Conservation (phyloP, 306 rosid species). For the Malus sylvestris region DNA sequence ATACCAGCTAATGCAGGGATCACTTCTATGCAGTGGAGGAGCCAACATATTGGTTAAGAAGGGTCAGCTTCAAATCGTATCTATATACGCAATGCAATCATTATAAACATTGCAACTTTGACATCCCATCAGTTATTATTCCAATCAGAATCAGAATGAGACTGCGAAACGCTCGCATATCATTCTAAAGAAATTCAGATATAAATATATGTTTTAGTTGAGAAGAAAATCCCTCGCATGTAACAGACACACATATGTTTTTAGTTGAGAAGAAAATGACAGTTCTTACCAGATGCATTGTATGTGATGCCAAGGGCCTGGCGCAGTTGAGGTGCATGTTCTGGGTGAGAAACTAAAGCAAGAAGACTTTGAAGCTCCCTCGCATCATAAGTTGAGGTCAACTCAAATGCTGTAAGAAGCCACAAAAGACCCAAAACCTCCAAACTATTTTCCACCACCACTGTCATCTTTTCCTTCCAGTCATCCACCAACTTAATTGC, state of each 20-base stretch:
- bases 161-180: background rate
- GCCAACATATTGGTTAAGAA: background rate
- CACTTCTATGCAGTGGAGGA: background rate
- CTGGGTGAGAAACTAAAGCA: constrained; percentile 26
- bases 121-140: too few species aligned
- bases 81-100: background rate
- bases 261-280: background rate
- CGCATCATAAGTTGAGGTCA: constrained; percentile 25
- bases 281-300: constrained; percentile 25
- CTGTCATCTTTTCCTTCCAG: constrained; percentile 34
- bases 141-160: background rate
- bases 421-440: constrained; percentile 40
- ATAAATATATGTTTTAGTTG: background rate
- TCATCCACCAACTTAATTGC: constrained; percentile 33
- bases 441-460: constrained; percentile 11
- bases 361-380: constrained; percentile 31
- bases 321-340: constrained; percentile 24
- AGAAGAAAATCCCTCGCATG: background rate
- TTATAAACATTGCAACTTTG: background rate
- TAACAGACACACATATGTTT: background rate
- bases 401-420: constrained; percentile 27
- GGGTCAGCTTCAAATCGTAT: background rate
- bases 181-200: background rate
- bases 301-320: constrained; percentile 28
- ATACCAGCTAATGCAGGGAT: background rate